Evolutionary conservation across 257 asterid species (phyloP).

Genomic region (Primulina tabacum): DNA sequence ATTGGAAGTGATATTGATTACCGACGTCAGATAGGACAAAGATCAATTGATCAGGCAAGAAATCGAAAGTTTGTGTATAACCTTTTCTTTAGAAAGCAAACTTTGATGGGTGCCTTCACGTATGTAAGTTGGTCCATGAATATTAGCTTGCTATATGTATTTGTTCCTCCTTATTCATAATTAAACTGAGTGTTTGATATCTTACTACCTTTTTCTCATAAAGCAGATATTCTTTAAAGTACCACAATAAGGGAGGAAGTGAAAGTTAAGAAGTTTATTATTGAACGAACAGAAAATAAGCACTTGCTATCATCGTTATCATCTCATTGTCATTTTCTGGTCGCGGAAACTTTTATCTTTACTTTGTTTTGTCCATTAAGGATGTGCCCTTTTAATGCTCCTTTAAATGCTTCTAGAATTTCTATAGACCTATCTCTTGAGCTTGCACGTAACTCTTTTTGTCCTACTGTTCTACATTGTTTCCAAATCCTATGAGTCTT

Average conservation of each 20-base stretch:
- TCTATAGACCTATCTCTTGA: neutral
- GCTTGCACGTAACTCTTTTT: neutral
- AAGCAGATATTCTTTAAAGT: conserved; percentile 7
- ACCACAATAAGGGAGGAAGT: conserved; percentile 2
- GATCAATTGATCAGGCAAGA: conserved; percentile 74
- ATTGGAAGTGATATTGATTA: conserved; percentile 95
- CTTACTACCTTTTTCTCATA: neutral
- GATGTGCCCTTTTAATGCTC: neutral
- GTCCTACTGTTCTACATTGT: neutral
- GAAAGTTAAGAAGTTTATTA: neutral
- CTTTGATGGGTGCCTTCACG: conserved; percentile 3
- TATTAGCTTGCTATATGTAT: neutral
- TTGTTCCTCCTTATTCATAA: neutral
- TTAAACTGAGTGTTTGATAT: neutral
- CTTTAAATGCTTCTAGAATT: conserved; percentile 12
- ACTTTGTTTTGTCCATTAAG: neutral
- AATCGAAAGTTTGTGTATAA: conserved; percentile 13
- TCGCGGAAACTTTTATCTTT: neutral
- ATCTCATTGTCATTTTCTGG: conserved; percentile 5
- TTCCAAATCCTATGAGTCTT: neutral
- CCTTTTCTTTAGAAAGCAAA: conserved; percentile 11
- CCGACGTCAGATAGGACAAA: conserved; percentile 74
- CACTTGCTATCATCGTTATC: conserved; percentile 1
- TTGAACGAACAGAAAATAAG: neutral
- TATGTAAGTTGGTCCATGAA: conserved; percentile 4